phyloP scores from a whole-genome alignment of 1,284 basidiomycete species.

The Schizophyllum commune region DNA sequence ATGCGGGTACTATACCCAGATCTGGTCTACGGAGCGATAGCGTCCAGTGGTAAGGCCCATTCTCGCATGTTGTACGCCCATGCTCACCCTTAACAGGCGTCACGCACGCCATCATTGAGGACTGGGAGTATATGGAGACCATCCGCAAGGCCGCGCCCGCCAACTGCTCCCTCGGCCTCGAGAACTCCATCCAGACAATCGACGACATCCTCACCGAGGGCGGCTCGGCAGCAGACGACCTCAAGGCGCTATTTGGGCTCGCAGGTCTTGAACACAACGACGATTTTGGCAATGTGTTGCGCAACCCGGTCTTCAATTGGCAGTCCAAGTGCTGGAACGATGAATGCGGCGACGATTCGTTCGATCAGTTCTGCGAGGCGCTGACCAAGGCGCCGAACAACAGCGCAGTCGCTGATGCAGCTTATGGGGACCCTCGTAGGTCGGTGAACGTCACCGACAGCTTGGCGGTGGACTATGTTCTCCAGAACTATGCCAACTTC shows the following conservation, averaged over 20 bases:
- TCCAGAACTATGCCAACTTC: constrained; percentile 64
- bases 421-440: constrained; percentile 39
- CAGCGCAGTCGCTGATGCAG: constrained; percentile 17
- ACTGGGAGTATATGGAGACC: constrained; percentile 84
- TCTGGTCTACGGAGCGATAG: constrained; percentile 85
- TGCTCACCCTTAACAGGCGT: constrained; percentile 36
- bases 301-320: constrained; percentile 35
- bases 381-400: constrained; percentile 35
- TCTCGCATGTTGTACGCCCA: not conserved
- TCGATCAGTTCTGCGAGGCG: constrained; percentile 66
- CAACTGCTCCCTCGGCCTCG: constrained; percentile 63
- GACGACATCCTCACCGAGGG: constrained; percentile 50
- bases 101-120: constrained; percentile 63
- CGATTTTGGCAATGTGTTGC: constrained; percentile 62
- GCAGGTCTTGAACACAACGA: constrained; percentile 58
- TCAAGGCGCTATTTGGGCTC: constrained; percentile 75
- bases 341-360: constrained; percentile 46
- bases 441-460: constrained; percentile 36
- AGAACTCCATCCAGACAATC: constrained; percentile 53
- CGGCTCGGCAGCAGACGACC: constrained; percentile 27
- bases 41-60: constrained; percentile 63
- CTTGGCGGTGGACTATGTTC: not conserved
- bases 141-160: constrained; percentile 72
- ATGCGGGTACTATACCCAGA: constrained; percentile 85
- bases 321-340: constrained; percentile 67